Evolutionary conservation across 441 rosid genomes (phyloP), one percentile per base, ranked within the genome.

Genomic region (Geranium incanum): DNA sequence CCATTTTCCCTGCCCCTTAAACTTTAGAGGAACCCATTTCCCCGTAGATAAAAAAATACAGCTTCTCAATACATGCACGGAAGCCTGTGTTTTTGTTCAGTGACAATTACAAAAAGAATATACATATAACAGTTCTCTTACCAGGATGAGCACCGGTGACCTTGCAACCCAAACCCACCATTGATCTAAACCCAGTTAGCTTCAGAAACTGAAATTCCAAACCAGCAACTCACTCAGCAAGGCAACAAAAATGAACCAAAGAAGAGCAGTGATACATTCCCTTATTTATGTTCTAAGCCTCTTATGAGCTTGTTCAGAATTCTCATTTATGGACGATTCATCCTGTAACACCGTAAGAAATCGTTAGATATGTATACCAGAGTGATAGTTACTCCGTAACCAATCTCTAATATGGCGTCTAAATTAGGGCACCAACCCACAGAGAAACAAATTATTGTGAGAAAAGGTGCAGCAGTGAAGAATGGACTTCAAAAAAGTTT

Each of bases 241-340:
- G 70, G 36, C 28, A 68, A 70, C 63, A 76, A 45, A 23, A 5
- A 64, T 11, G 33, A 65, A 69, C 70, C 70, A 9, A 64, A 65
- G 39, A 63, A 72, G 69, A 68, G 69, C 62, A 70, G 55, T 12
- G 43, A 67, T 39, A 59, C 70, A 59, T 81, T 79, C 84, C 75
- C 77, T 73, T 72, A 71, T 80, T 72, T 81, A 82, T 73, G 76
- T 83, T 74, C 86, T 81, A 19, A 39, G 86, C 75, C 85, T 83
- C 83, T 87, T 91, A 62, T 55, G 78, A 71, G 81, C 81, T 55
- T 73, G 86, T 69, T 80, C 80, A 33, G 75, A 72, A 67, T 82
- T 85, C 67, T 80, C 85, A 13, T 21, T 55, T 60, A 68, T 75
- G 39, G 68, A 80, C 68, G 70, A 81, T 60, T 73, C 77, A 72